A percentile compares a stretch with the other conserved stretches of the same genome.
These are phyloP conservation scores for Pugionium cornutum DNA, from an alignment of 345 rosid species.

Conservation along the genomic window DNA sequence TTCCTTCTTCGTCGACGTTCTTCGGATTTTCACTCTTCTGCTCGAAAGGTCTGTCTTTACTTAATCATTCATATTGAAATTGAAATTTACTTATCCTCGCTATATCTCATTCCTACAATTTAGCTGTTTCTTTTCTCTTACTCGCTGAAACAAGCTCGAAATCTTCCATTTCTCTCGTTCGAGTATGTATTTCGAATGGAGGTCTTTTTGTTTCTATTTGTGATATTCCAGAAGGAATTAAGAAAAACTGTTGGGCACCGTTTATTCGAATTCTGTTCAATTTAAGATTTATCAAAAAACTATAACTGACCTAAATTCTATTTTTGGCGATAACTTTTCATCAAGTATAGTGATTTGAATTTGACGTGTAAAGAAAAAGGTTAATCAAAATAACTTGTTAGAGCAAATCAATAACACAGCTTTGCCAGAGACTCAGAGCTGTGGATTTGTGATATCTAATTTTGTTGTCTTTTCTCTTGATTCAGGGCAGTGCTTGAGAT, in stretches of 20 bases:
- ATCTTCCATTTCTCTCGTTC: conserved; percentile 21
- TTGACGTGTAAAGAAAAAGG: neutral
- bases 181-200: neutral
- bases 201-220: neutral
- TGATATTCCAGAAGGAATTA: neutral
- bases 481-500: conserved; percentile 39
- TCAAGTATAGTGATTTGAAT: neutral
- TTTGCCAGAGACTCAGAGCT: conserved; percentile 9
- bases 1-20: too few relatives aligned
- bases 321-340: neutral
- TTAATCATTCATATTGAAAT: too few relatives aligned
- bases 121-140: conserved; percentile 13
- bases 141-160: conserved; percentile 19
- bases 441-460: conserved; percentile 15
- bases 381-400: too few relatives aligned
- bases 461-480: neutral
- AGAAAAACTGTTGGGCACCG: neutral
- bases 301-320: conserved; percentile 32
- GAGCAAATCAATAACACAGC: neutral
- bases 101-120: neutral
- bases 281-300: conserved; percentile 20
- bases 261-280: conserved; percentile 9
- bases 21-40: conserved; percentile 38
- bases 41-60: conserved; percentile 32
- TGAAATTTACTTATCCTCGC: neutral